Evolutionary conservation across 331 rosid genomes (phyloP).

Genomic region (Spiraea crenata): DNA sequence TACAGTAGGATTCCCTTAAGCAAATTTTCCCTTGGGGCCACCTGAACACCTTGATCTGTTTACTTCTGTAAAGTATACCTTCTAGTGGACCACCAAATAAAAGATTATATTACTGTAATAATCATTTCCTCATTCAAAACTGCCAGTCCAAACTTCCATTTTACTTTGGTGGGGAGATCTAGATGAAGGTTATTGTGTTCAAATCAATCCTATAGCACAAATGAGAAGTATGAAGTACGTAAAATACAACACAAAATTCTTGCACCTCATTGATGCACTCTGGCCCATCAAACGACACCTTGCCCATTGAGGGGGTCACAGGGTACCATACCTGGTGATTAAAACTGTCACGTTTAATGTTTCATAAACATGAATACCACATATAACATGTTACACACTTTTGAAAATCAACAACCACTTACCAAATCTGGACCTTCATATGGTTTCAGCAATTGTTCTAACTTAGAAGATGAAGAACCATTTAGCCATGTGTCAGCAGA

Average conservation of each 20-base stretch:
- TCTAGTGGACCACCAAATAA: not conserved
- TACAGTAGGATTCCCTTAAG: slow-evolving; percentile 1
- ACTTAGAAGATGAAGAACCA: slow-evolving; percentile 47
- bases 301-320: slow-evolving; percentile 82
- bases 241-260: slow-evolving; percentile 9
- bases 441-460: slow-evolving; percentile 60
- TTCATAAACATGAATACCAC: not conserved
- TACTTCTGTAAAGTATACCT: slow-evolving; percentile 5
- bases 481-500: slow-evolving; percentile 73
- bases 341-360: not conserved
- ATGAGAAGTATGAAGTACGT: slow-evolving; percentile 2
- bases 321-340: slow-evolving; percentile 78
- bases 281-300: slow-evolving; percentile 76
- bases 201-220: not conserved
- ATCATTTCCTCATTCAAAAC: not conserved
- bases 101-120: not conserved
- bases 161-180: not conserved
- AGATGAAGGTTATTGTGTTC: not conserved
- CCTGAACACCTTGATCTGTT: not conserved
- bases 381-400: not conserved
- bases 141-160: not conserved
- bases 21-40: not conserved
- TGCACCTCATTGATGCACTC: slow-evolving; percentile 84
- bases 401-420: slow-evolving; percentile 25
- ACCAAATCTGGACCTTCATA: slow-evolving; percentile 77